Conservation (phyloP, 1,284 basidiomycete genomes). For the Agroathelia rolfsii region DNA sequence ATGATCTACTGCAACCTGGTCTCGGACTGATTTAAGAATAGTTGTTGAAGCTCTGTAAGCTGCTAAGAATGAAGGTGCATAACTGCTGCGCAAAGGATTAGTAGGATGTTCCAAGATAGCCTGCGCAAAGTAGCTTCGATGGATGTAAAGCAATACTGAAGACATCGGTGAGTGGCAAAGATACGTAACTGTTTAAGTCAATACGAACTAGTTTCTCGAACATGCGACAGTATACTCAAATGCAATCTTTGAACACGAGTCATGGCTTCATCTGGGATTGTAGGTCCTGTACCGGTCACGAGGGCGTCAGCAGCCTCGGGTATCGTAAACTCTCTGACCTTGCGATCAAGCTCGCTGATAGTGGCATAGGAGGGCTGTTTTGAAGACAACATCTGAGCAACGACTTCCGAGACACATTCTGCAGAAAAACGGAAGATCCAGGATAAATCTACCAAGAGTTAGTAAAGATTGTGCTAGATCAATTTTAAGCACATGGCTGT, state of each 20-base stretch:
- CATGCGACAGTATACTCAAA: constrained; percentile 40
- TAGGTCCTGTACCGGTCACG: constrained; percentile 10
- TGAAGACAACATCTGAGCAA: constrained; percentile 50
- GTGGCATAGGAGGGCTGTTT: constrained; percentile 54
- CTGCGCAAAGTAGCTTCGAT: constrained; percentile 60
- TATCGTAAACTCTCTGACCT: constrained; percentile 55
- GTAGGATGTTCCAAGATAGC: constrained; percentile 54
- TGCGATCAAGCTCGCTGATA: constrained; percentile 64
- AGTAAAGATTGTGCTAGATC: constrained; percentile 6
- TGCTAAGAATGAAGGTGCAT: constrained; percentile 56
- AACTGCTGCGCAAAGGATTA: constrained; percentile 48
- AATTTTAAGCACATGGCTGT: constrained; percentile 8
- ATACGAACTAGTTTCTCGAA: constrained; percentile 45
- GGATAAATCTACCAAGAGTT: constrained; percentile 12
- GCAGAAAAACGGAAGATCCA: constrained; percentile 57
- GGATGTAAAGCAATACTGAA: constrained; percentile 59
- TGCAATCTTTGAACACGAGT: constrained; percentile 31
- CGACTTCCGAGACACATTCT: constrained; percentile 57
- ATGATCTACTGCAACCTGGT: constrained; percentile 45
- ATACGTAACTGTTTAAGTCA: constrained; percentile 6
- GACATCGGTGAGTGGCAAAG: constrained; percentile 6
- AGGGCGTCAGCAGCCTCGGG: constrained; percentile 33
- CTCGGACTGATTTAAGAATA: constrained; percentile 42
- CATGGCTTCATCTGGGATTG: constrained; percentile 12
- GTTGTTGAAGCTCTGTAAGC: constrained; percentile 48